These are phyloP conservation scores for Nannochloropsis oceanica DNA, from an alignment of 108 stramenopile species.

Conservation along the genomic window DNA sequence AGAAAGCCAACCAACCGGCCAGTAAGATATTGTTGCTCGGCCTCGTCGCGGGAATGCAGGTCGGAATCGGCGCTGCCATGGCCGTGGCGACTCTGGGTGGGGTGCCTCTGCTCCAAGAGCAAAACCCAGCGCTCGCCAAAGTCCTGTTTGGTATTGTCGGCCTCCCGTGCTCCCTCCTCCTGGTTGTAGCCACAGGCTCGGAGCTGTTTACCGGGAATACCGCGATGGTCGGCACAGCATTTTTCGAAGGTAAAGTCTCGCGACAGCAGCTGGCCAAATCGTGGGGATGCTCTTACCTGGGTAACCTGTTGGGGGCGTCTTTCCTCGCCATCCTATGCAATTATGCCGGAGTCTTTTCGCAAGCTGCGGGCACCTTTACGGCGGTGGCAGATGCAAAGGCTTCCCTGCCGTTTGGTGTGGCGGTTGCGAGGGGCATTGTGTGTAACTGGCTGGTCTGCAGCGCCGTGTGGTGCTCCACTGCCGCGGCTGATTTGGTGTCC, in stretches of 20 bases:
- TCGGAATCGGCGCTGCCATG: not conserved
- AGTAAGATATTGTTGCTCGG: not conserved
- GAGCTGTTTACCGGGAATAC: slow-evolving; percentile 35
- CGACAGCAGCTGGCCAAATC: slow-evolving; percentile 9
- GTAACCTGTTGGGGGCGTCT: slow-evolving; percentile 26
- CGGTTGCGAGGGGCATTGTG: slow-evolving; percentile 65
- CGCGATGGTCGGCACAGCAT: slow-evolving; percentile 16
- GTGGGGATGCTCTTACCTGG: slow-evolving; percentile 21
- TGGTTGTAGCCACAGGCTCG: not conserved
- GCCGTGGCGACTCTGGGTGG: not conserved
- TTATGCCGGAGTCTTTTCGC: not conserved
- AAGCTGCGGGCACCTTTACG: not conserved
- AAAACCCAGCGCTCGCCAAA: not conserved
- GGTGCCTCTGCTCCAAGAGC: not conserved
- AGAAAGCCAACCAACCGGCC: not conserved
- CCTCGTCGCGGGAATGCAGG: not conserved
- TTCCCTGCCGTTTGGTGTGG: slow-evolving; percentile 15
- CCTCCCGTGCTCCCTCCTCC: not conserved
- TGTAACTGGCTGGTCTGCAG: slow-evolving; percentile 55
- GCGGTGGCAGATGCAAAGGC: not conserved
- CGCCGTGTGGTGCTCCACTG: slow-evolving; percentile 17
- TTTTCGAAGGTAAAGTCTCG: slow-evolving; percentile 12
- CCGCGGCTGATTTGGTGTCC: slow-evolving; percentile 7
- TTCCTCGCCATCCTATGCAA: not conserved
- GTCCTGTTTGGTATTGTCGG: not conserved